Base-by-base conservation (phyloP, 106 monocot genomes). In the Dendrobium huoshanense region DNA sequence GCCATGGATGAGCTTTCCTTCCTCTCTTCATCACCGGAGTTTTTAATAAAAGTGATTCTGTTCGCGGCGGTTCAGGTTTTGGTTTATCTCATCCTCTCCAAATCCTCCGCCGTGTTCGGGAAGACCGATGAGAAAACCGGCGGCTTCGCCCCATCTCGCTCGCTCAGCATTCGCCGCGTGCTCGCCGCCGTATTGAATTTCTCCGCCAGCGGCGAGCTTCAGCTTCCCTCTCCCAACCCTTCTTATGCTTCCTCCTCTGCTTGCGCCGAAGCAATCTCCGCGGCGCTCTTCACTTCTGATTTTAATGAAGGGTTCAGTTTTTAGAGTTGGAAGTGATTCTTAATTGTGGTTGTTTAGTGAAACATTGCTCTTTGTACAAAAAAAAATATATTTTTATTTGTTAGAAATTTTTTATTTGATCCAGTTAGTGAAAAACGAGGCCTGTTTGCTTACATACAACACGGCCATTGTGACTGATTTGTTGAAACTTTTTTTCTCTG, bases 81-180 rank as follows among this genome's bases (percentile, higher is more conserved):
- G 73, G 91, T 93, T 25, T 93, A 84, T 80, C 77, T 93, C 72
- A 91, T 93, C 51, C 87, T 93, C 75, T 89, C 93, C 24, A 83
- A 79, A 5, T 82, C 88, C 11, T 82, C 87, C 44, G 41, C 16
- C 41, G 19, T 82, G 24, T 82, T 82, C 68, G 77, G 43, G 0
- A 5, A 40, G 4, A 37, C 42, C 8, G 31, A 10, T 2, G 67
- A 68, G 48, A 67, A 24, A 51, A 79, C 41, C 19, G 48, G 43
- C 70, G 55, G 81, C 41, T 82, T 89, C 82, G 59, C 75, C 41
- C 59, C 85, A 1, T 75, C 78, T 2, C 80, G 92, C 16, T 90
- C 92, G 7, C 70, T 83, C 24, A 95, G 91, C 82, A 43, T 88
- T 40, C 78, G 89, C 19, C 85, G 83, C 20, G 33, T 91, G 75